phyloP scores from a whole-genome alignment of 2,329 filamentous ascomycete species.

The Zymoseptoria passerinii region DNA sequence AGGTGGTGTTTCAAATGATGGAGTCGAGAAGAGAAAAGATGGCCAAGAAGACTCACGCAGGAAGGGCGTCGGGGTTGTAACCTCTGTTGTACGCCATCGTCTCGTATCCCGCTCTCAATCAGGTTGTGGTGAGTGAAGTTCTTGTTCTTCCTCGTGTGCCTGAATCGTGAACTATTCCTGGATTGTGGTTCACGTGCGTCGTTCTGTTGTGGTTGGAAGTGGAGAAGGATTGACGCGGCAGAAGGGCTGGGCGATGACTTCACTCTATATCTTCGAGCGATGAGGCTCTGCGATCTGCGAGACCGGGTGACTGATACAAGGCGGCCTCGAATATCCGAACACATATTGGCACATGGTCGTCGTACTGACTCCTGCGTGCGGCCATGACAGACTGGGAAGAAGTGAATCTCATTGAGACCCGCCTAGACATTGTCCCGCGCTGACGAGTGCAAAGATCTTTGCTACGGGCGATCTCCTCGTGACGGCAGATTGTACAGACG shows the following conservation, averaged over 20 bases:
- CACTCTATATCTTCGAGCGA: not conserved
- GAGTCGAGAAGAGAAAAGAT: not conserved
- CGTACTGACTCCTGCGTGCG: not conserved
- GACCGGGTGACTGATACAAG: not conserved
- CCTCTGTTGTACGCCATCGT: conserved; percentile 87
- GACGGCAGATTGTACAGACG: no score
- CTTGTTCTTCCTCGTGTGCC: not conserved
- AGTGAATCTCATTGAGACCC: not conserved
- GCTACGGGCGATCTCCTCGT: no score
- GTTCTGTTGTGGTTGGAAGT: not conserved
- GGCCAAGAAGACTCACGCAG: conserved; percentile 56
- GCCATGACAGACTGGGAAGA: not conserved
- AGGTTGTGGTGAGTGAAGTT: not conserved
- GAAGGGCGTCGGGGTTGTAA: conserved; percentile 90
- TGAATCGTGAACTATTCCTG: not conserved
- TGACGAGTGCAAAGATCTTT: no score
- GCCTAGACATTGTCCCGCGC: no score
- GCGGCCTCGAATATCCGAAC: not conserved
- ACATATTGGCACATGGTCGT: not conserved
- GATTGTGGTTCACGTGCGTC: not conserved
- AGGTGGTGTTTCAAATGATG: conserved; percentile 2
- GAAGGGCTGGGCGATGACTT: not conserved
- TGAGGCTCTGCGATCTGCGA: not conserved
- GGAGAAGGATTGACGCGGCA: not conserved
- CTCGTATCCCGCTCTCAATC: not conserved